These are phyloP conservation scores for Penicillium sp. DNA, from an alignment of 2,329 filamentous ascomycete species.

Conservation along the genomic window DNA sequence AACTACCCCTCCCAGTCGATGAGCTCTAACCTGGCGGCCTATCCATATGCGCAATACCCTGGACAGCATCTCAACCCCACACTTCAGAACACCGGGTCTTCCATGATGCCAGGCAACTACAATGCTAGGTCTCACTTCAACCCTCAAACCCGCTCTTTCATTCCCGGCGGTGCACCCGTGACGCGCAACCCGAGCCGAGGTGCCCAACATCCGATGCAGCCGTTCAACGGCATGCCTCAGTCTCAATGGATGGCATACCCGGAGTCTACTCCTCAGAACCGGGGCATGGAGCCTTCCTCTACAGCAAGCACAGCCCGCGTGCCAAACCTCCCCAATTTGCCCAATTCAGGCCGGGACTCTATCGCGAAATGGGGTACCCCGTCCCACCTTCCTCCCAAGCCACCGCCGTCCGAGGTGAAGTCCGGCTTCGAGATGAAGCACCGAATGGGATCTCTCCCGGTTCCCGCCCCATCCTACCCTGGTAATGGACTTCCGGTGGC, in stretches of 20 bases:
- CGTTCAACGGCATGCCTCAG: conserved; percentile 28
- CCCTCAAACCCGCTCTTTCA: conserved; percentile 88
- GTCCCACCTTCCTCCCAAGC: conserved; percentile 50
- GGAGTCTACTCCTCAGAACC: conserved; percentile 20
- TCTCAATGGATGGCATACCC: conserved; percentile 30
- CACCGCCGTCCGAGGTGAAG: conserved; percentile 47
- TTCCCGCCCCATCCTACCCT: conserved; percentile 21
- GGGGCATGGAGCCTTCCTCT: conserved; percentile 21
- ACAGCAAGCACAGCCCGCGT: conserved; percentile 19
- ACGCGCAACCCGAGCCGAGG: conserved; percentile 35
- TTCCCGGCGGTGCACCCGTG: conserved; percentile 58
- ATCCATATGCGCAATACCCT: conserved; percentile 77
- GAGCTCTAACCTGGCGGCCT: conserved; percentile 50
- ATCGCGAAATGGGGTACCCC: conserved; percentile 53
- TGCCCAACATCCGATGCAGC: conserved; percentile 27
- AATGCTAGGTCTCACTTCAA: conserved; percentile 80
- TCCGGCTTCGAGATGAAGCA: conserved; percentile 43
- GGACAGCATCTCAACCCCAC: conserved; percentile 56
- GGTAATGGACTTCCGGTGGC: conserved; percentile 20
- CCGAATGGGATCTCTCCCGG: conserved; percentile 23
- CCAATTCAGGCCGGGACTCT: conserved; percentile 34
- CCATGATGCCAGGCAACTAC: conserved; percentile 80
- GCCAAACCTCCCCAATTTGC: not conserved
- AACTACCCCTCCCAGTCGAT: conserved; percentile 36
- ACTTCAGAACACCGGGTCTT: conserved; percentile 71